phyloP scores from a whole-genome alignment of 2,329 filamentous ascomycete species.

The Sclerotinia subarctica region DNA sequence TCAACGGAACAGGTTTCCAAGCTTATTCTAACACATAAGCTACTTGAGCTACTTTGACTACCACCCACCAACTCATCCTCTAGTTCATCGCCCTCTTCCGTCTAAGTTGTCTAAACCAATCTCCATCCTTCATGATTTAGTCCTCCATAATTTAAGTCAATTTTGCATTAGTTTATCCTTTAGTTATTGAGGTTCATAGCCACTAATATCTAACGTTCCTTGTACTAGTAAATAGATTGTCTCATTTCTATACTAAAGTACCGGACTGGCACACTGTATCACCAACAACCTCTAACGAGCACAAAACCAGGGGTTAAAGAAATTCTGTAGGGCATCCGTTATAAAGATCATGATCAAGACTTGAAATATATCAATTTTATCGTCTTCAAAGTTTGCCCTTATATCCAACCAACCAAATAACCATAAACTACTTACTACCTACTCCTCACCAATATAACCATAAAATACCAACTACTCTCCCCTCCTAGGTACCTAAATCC shows the following conservation, averaged over 20 bases:
- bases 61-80: conserved; percentile 7
- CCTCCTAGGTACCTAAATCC: too few species aligned
- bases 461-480: neutral
- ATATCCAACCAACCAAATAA: neutral
- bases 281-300: neutral
- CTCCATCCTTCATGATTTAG: neutral
- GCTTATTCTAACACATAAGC: neutral
- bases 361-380: too few species aligned
- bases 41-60: neutral
- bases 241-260: neutral
- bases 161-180: neutral
- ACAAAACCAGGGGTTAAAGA: neutral
- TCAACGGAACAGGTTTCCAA: neutral
- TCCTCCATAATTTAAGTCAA: neutral
- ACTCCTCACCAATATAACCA: neutral
- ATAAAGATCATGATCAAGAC: neutral
- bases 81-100: neutral
- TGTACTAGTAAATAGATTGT: neutral
- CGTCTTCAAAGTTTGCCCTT: neutral
- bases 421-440: neutral
- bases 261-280: neutral
- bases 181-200: neutral
- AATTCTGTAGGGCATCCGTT: neutral
- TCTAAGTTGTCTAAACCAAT: neutral
- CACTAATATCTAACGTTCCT: neutral